These are phyloP conservation scores for Royoungia palumana DNA, from an alignment of 768 basidiomycete genomes.

Conservation along the genomic window DNA sequence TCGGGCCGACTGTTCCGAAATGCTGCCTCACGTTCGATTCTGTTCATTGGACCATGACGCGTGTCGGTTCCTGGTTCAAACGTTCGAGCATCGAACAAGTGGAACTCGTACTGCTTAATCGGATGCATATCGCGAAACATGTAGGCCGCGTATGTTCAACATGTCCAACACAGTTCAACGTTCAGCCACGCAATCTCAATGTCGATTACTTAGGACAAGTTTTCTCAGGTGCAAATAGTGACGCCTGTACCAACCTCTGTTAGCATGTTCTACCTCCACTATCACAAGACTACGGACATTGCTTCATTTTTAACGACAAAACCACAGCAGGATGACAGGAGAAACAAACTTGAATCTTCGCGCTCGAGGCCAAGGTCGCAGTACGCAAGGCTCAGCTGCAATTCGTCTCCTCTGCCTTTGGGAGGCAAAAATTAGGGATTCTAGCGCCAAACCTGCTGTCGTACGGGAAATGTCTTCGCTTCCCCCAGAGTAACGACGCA, in stretches of 20 bases:
- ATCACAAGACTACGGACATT: conserved; percentile 41
- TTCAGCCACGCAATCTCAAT: conserved; percentile 25
- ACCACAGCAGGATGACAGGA: conserved; percentile 39
- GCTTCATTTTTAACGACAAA: conserved; percentile 42
- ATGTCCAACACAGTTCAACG: conserved; percentile 12
- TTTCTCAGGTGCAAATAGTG: background rate
- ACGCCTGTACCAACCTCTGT: conserved; percentile 25
- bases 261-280: conserved; percentile 44
- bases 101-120: conserved; percentile 44
- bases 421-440: conserved; percentile 5
- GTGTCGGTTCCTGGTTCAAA: too few species aligned
- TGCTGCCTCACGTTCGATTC: too few species aligned
- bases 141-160: conserved; percentile 42
- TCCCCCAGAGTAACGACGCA: conserved; percentile 36
- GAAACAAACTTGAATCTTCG: conserved; percentile 40
- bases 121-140: conserved; percentile 38
- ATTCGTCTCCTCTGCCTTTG: conserved; percentile 13
- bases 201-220: conserved; percentile 20
- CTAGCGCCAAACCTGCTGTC: conserved; percentile 22
- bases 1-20: too few species aligned
- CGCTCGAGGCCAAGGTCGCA: conserved; percentile 52
- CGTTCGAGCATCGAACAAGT: conserved; percentile 48
- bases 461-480: conserved; percentile 39
- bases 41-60: too few species aligned
- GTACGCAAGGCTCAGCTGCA: conserved; percentile 58